These are phyloP conservation scores for Neostapfia colusana DNA, from an alignment of 176 grass and related monocot species.

Conservation along the genomic window DNA sequence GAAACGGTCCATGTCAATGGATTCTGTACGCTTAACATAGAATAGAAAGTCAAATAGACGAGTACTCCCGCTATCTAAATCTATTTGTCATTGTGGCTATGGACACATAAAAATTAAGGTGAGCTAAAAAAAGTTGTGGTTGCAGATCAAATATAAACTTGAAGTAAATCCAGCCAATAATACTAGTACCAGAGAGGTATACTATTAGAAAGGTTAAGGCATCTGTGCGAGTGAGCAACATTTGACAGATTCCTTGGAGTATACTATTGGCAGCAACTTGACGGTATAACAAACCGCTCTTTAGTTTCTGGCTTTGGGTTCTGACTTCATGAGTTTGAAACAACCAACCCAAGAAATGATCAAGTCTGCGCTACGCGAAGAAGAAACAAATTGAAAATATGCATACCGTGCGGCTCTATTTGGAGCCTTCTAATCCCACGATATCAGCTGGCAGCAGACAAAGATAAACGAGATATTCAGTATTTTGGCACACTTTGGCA, in stretches of 20 bases:
- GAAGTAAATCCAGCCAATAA: too few relatives aligned
- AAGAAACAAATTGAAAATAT: background rate
- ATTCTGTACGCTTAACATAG: background rate
- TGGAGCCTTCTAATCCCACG: background rate
- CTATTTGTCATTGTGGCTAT: too few relatives aligned
- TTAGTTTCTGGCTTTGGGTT: constrained; percentile 15
- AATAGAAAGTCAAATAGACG: background rate
- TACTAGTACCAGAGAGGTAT: too few relatives aligned
- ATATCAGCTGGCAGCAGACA: background rate
- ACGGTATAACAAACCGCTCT: background rate
- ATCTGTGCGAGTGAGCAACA: too few relatives aligned
- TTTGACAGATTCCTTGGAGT: background rate
- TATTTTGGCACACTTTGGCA: background rate
- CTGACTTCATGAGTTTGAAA: background rate
- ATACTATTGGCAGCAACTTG: constrained; percentile 4
- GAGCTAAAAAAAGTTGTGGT: too few relatives aligned
- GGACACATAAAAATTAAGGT: too few relatives aligned
- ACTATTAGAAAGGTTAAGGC: too few relatives aligned
- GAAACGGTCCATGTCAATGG: constrained; percentile 7
- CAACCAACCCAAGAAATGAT: background rate
- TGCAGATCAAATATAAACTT: too few relatives aligned
- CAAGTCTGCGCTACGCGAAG: background rate
- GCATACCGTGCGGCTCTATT: background rate
- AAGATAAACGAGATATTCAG: background rate
- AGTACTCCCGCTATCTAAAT: too few relatives aligned